Evolutionary conservation across 441 rosid species (phyloP).

Genomic region (Pelargonium citronellum): DNA sequence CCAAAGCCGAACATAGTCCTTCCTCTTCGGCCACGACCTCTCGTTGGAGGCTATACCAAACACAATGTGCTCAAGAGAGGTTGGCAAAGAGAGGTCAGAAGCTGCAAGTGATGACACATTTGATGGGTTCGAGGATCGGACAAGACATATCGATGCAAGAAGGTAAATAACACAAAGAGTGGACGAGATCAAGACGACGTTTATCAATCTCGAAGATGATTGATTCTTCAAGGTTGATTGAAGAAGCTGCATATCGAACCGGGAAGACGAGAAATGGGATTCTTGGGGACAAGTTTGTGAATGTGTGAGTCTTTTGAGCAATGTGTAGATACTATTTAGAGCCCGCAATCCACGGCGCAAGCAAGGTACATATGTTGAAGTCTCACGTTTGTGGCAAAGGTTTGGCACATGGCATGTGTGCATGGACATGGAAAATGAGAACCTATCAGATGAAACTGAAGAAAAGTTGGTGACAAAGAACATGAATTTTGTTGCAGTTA

Average conservation of each 20-base stretch:
- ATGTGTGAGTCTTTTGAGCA: too few species aligned
- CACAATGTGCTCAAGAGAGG: slow-evolving; percentile 51
- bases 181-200: neutral
- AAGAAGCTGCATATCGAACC: neutral
- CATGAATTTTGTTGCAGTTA: neutral
- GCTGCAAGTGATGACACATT: neutral
- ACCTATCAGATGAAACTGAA: neutral
- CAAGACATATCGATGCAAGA: neutral
- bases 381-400: too few species aligned
- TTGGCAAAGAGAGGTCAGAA: slow-evolving; percentile 12
- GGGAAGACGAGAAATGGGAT: neutral
- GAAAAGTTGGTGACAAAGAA: neutral
- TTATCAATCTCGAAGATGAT: neutral
- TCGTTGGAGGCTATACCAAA: slow-evolving; percentile 65
- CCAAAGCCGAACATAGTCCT: slow-evolving; percentile 68
- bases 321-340: neutral
- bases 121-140: neutral
- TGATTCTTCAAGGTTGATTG: neutral
- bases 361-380: neutral
- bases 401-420: neutral
- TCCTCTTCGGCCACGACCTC: slow-evolving; percentile 50
- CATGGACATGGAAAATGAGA: neutral
- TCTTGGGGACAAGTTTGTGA: neutral
- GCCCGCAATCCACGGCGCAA: neutral
- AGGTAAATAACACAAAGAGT: neutral